Evolutionary conservation across 106 monocot species (phyloP), one percentile per base, ranked within the genome.

Genomic region (Xerophyta viscosa): DNA sequence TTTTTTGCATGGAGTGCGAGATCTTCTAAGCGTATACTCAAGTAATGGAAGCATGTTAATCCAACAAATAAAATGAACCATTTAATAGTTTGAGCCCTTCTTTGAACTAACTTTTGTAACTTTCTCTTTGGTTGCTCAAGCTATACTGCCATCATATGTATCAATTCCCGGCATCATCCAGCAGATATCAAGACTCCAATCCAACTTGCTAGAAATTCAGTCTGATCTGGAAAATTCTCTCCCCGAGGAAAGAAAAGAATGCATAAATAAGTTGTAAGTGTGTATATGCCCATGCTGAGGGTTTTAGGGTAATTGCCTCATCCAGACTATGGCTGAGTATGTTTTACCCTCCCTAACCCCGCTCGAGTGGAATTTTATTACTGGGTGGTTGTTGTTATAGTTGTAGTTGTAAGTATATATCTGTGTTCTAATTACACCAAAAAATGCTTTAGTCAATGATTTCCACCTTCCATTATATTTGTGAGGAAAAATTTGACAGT

Each of bases 221-320:
- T 80, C 69, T 65, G 82, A 98, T 46, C 82, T 98, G 55, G 90
- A 90, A 63, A 98, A 71, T 62, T 70, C 82, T 46, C 90, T 98
- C 58, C 86, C 86, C 24, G 82, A 82, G 69, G 98, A 98, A 52
- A 67, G 90, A 10, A 82, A 71, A 76, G 76, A 74, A 86, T 98
- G 82, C 41, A 74, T 98, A 45, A 90, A 90, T 77, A 82, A 98
- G 22, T 62, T 98, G 90, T 96, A 61, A 77, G 93, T 75, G n/a
- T 27, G n/a, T 31, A 31, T 33, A 10, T 33, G 5, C 11, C 33
- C 11, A 11, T 6, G 33, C 33, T 6, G 5, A 6, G 7, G 5
- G 7, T 33, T 33, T 33, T 33, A 33, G 11, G 11, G 11, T 33
- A 33, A 6, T 5, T 33, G 33, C 33, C 29, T 14, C 15, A 0